Percentiles rank a stretch among this genome's conserved stretches.
Conservation (phyloP, 148 eudicot species). For the Spergularia marina region DNA sequence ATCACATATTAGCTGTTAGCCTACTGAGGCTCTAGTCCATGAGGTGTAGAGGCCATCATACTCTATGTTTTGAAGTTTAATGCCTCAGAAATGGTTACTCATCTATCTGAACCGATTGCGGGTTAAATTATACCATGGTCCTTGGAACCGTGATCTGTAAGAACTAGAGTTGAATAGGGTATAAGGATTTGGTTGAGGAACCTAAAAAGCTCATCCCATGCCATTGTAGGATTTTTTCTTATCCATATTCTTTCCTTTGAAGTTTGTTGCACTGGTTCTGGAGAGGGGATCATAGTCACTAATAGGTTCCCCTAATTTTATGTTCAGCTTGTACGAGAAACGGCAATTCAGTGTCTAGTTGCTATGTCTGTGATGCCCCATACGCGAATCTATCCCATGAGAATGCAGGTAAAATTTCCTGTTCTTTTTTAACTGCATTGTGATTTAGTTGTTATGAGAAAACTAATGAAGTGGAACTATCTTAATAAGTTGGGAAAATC, state of each 20-base stretch:
- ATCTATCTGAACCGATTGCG: no score
- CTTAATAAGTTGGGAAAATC: background rate
- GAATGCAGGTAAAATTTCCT: conserved; percentile 54
- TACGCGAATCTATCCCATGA: conserved; percentile 77
- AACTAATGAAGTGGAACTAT: background rate
- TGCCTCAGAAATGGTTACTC: no score
- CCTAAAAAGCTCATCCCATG: no score
- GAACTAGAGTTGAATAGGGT: background rate
- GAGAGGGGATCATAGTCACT: background rate
- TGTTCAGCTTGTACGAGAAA: conserved; percentile 80
- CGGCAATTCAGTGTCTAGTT: conserved; percentile 87
- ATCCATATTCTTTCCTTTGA: background rate
- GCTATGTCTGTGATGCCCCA: conserved; percentile 76
- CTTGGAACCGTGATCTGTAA: no score
- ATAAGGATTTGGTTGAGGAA: background rate
- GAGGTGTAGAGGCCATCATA: no score
- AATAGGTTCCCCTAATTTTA: conserved; percentile 7
- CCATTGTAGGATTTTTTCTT: background rate
- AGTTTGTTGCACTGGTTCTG: background rate
- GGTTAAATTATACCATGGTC: no score
- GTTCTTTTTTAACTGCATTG: background rate
- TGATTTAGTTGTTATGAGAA: conserved; percentile 1
- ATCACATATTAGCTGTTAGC: no score
- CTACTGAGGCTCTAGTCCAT: no score
- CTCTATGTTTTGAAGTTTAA: no score